Conservation (phyloP, 192 early-diverging fungal genomes). For the Phlyctochytrium planicorne region DNA sequence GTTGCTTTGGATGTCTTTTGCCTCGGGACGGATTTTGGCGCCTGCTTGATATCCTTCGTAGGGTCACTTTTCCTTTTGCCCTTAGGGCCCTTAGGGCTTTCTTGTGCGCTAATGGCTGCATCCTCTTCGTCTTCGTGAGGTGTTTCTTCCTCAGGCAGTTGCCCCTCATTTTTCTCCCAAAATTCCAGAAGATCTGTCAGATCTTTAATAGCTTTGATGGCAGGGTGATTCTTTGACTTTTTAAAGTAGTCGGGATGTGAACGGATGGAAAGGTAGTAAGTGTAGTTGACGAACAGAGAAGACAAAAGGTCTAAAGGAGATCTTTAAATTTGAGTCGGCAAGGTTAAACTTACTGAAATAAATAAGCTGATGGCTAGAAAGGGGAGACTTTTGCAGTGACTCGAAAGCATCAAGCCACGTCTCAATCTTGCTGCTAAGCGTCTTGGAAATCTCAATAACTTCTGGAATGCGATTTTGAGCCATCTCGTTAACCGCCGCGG, state of each 20-base stretch:
- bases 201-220: conserved; percentile 75
- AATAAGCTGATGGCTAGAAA: background rate
- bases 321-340: background rate
- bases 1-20: conserved; percentile 12
- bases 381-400: conserved; percentile 32
- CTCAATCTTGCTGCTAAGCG: conserved; percentile 33
- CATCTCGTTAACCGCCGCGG: background rate
- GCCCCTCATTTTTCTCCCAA: conserved; percentile 62
- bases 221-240: conserved; percentile 75
- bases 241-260: conserved; percentile 54
- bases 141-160: no score
- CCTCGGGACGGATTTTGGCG: background rate
- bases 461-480: conserved; percentile 17
- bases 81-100: conserved; percentile 2
- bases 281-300: conserved; percentile 85
- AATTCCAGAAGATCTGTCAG: conserved; percentile 70
- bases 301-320: conserved; percentile 42
- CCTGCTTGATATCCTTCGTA: conserved; percentile 4
- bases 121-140: conserved; percentile 26
- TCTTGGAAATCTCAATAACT: conserved; percentile 28
- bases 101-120: conserved; percentile 18
- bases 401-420: conserved; percentile 29
- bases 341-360: background rate
- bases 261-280: conserved; percentile 76
- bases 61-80: conserved; percentile 9